Conservation (phyloP, 2,329 filamentous ascomycete genomes). For the Cladosporium velox region DNA sequence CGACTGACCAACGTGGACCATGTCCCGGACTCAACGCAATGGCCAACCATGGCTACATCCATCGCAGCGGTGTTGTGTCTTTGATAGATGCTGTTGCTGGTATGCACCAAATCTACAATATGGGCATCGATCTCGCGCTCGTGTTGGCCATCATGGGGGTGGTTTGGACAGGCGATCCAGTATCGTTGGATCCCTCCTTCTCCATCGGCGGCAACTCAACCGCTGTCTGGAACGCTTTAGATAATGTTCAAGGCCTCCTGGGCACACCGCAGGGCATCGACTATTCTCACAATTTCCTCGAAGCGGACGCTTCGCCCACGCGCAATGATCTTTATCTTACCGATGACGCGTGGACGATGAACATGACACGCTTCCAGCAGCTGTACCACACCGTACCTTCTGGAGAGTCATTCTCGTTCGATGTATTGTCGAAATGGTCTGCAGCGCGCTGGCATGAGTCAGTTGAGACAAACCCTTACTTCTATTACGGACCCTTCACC, state of each 20-base stretch:
- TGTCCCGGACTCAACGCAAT: slow-evolving; percentile 30
- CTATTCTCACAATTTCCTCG: slow-evolving; percentile 59
- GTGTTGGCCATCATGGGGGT: slow-evolving; percentile 37
- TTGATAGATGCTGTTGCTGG: slow-evolving; percentile 30
- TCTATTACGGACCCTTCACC: slow-evolving; percentile 36
- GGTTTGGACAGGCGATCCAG: slow-evolving; percentile 34
- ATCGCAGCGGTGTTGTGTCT: slow-evolving; percentile 30
- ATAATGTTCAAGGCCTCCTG: slow-evolving; percentile 31
- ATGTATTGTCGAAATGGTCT: slow-evolving; percentile 34
- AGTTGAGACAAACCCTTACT: slow-evolving; percentile 33
- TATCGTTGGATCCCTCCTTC: slow-evolving; percentile 46
- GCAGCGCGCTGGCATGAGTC: slow-evolving; percentile 31
- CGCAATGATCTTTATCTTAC: slow-evolving; percentile 54
- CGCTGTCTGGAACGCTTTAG: slow-evolving; percentile 44
- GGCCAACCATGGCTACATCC: slow-evolving; percentile 37
- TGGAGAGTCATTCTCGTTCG: slow-evolving; percentile 31
- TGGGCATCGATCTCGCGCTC: slow-evolving; percentile 35
- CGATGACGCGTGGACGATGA: slow-evolving; percentile 53
- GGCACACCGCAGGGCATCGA: slow-evolving; percentile 40
- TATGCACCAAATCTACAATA: slow-evolving; percentile 30
- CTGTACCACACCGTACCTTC: slow-evolving; percentile 41
- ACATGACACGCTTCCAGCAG: slow-evolving; percentile 55
- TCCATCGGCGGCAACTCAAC: slow-evolving; percentile 32
- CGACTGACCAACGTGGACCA: slow-evolving; percentile 26
- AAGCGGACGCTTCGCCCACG: slow-evolving; percentile 56